phyloP scores from a whole-genome alignment of 2,329 filamentous ascomycete species.

The Ceratocystis lukuohia region DNA sequence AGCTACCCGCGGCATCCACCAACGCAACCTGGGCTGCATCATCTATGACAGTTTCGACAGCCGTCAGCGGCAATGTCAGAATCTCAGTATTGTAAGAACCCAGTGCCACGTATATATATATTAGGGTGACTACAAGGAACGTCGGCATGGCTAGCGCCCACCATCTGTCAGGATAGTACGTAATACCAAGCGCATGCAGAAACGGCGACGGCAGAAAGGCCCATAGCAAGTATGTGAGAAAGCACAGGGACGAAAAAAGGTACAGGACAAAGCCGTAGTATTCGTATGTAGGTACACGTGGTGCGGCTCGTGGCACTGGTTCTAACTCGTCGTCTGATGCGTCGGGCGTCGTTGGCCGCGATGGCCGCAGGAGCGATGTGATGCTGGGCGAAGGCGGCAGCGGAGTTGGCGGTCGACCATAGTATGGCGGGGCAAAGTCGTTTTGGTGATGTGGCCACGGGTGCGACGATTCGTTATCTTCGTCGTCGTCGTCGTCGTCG shows the following conservation, averaged over 20 bases:
- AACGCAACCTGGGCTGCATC: constrained; percentile 76
- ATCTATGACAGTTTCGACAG: constrained; percentile 82
- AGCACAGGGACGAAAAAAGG: constrained; percentile 70
- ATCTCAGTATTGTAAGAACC: constrained; percentile 83
- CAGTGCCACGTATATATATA: constrained; percentile 90
- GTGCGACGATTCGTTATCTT: constrained; percentile 25
- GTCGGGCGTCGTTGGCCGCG: constrained; percentile 85
- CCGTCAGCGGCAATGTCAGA: constrained; percentile 65
- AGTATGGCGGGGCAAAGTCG: constrained; percentile 72
- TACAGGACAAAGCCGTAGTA: constrained; percentile 99
- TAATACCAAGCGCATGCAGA: constrained; percentile 81
- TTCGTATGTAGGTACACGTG: constrained; percentile 96
- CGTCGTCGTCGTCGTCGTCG: constrained; percentile 10
- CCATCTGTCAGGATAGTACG: constrained; percentile 96
- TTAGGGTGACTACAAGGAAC: constrained; percentile 73
- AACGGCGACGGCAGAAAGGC: constrained; percentile 85
- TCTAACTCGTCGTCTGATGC: constrained; percentile 75
- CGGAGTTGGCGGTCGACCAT: constrained; percentile 90
- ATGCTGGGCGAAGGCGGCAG: constrained; percentile 84
- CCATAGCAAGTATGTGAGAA: constrained; percentile 64
- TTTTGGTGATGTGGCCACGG: constrained; percentile 38
- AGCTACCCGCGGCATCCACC: constrained; percentile 55
- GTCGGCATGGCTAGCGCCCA: constrained; percentile 88
- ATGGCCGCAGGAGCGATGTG: constrained; percentile 80
- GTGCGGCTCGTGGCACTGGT: constrained; percentile 67